These are phyloP conservation scores for Candida verbasci DNA, from an alignment of 805 yeast genomes.

Conservation along the genomic window DNA sequence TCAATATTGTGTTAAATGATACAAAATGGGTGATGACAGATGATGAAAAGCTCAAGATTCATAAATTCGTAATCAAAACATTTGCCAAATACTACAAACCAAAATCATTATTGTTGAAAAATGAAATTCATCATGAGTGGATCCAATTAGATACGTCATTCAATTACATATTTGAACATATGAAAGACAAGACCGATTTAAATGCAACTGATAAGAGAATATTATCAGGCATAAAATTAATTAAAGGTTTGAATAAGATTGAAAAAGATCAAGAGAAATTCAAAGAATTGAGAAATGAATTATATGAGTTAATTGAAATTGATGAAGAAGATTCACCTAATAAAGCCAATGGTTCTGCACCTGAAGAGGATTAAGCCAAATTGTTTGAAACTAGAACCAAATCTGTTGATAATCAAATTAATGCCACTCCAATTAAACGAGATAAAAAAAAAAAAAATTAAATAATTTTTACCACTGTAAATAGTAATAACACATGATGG, in stretches of 20 bases:
- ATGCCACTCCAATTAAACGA: conserved; percentile 12
- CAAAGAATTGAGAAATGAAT: conserved; percentile 1
- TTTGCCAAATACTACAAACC: conserved; percentile 29
- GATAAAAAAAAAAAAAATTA: conserved; percentile 3
- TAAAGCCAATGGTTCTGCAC: background rate
- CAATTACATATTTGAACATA: background rate
- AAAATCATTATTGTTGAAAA: conserved; percentile 14
- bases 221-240: conserved; percentile 1
- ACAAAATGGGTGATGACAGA: conserved; percentile 21
- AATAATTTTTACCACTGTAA: too few relatives aligned
- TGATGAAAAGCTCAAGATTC: conserved; percentile 14
- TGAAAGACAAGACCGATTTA: background rate
- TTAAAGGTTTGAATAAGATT: background rate
- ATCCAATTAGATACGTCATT: conserved; percentile 2
- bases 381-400: too few relatives aligned
- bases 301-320: conserved; percentile 1
- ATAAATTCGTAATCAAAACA: conserved; percentile 22
- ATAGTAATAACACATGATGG: too few relatives aligned
- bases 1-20: conserved; percentile 17
- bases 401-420: too few relatives aligned
- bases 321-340: background rate
- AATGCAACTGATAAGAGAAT: background rate
- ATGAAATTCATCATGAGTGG: conserved; percentile 3
- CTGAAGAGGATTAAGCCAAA: background rate
- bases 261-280: background rate